Evolutionary conservation across 768 basidiomycete genomes (phyloP).

Genomic region (Leucocoprinus leucothites): DNA sequence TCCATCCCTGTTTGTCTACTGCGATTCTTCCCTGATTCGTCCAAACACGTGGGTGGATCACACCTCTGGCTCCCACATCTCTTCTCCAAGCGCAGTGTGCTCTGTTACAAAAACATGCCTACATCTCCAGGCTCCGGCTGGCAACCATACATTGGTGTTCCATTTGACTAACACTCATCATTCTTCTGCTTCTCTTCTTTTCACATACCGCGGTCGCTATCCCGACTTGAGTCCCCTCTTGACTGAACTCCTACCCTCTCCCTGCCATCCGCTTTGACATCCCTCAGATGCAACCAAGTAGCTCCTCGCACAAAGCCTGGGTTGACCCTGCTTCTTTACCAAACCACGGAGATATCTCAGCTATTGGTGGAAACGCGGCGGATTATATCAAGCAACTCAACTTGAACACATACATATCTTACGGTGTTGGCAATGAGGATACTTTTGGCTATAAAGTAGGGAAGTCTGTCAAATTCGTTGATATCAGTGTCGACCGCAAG

Average conservation of each 20-base stretch:
- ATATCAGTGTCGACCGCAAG: constrained; percentile 50
- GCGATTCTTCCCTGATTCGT: background rate
- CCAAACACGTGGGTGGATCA: constrained; percentile 1
- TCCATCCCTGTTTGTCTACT: constrained; percentile 17
- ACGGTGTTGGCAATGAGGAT: constrained; percentile 65
- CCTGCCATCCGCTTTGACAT: constrained; percentile 6
- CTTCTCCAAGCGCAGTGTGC: background rate
- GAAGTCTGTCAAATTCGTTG: constrained; percentile 54
- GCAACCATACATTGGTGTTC: background rate
- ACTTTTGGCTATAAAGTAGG: constrained; percentile 64
- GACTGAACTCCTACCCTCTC: background rate
- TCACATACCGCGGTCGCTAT: background rate
- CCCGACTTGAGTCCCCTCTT: no score
- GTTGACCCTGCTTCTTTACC: constrained; percentile 63
- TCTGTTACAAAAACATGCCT: constrained; percentile 10
- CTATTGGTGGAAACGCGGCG: constrained; percentile 62
- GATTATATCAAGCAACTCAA: constrained; percentile 63
- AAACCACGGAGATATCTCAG: constrained; percentile 51
- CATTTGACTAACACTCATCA: constrained; percentile 3
- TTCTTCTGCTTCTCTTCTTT: background rate
- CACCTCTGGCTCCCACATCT: constrained; percentile 2
- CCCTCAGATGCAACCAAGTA: background rate
- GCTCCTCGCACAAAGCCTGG: constrained; percentile 35
- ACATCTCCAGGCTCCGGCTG: background rate
- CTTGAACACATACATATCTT: constrained; percentile 63